A percentile compares a stretch with the other conserved stretches of the same genome.
Evolutionary conservation across 805 yeast genomes (phyloP).

Genomic region (Candida stauntonica): DNA sequence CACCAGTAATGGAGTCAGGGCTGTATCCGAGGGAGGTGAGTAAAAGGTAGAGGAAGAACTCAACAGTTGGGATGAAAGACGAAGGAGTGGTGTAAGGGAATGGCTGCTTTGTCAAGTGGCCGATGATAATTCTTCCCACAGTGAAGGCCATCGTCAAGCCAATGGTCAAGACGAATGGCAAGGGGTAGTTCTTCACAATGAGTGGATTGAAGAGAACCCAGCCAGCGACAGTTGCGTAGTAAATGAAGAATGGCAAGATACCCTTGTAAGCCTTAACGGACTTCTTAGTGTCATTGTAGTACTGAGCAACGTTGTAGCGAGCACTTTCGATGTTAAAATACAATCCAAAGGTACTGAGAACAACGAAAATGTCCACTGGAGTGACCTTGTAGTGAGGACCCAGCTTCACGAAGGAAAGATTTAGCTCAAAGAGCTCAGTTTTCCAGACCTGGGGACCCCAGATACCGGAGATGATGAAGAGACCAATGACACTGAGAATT

Average conservation of each 20-base stretch:
- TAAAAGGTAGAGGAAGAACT: constrained; percentile 33
- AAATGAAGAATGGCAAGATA: constrained; percentile 58
- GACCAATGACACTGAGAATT: constrained; percentile 53
- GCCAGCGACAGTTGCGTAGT: constrained; percentile 26
- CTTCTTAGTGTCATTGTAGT: constrained; percentile 33
- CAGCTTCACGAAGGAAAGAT: constrained; percentile 17
- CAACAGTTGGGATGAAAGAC: constrained; percentile 55
- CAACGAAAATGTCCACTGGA: constrained; percentile 39
- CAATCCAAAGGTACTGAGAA: constrained; percentile 50
- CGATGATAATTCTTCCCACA: constrained; percentile 88
- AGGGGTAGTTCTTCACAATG: constrained; percentile 30
- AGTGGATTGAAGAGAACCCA: constrained; percentile 51
- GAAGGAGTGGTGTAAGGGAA: constrained; percentile 76
- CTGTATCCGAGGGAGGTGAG: constrained; percentile 29
- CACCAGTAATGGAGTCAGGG: constrained; percentile 39
- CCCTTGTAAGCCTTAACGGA: constrained; percentile 43
- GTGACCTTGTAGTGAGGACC: constrained; percentile 30
- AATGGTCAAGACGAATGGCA: constrained; percentile 64
- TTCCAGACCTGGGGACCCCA: constrained; percentile 72
- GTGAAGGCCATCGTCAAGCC: constrained; percentile 75
- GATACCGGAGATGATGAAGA: constrained; percentile 60
- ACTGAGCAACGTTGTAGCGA: constrained; percentile 50
- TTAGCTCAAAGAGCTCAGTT: constrained; percentile 34
- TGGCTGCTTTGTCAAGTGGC: constrained; percentile 74
- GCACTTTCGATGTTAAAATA: constrained; percentile 68